Percentiles rank a stretch among this genome's conserved stretches.
Conservation (phyloP, 2,329 filamentous ascomycete species). For the Epichloe glyceriae region DNA sequence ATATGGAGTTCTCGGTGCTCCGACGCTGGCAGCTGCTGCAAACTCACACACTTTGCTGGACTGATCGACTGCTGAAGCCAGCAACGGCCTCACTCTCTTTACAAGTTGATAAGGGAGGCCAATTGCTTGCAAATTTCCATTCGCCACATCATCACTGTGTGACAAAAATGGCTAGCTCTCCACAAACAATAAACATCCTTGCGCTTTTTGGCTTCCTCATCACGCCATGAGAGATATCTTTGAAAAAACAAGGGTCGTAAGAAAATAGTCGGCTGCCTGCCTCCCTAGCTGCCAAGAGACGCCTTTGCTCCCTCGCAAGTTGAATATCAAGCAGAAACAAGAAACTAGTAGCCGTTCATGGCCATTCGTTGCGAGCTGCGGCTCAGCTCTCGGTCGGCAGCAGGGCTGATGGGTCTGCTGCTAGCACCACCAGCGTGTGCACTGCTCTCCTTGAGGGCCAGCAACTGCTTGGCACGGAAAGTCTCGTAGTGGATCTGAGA, state of each 20-base stretch:
- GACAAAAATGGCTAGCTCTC: slow-evolving; percentile 8
- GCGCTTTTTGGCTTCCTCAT: slow-evolving; percentile 13
- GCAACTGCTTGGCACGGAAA: slow-evolving; percentile 97
- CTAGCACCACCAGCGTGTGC: slow-evolving; percentile 67
- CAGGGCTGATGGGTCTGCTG: slow-evolving; percentile 79
- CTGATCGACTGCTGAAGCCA: neutral
- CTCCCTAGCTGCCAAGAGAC: slow-evolving; percentile 18
- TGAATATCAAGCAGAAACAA: slow-evolving; percentile 17
- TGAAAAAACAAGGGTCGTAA: slow-evolving; percentile 13
- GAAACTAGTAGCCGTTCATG: slow-evolving; percentile 88
- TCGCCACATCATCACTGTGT: slow-evolving; percentile 9
- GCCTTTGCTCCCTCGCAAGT: slow-evolving; percentile 21
- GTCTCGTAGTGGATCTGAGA: slow-evolving; percentile 99
- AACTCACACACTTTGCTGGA: neutral
- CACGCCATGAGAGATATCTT: slow-evolving; percentile 18
- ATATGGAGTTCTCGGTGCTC: neutral
- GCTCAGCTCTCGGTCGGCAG: slow-evolving; percentile 91
- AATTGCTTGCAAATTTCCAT: slow-evolving; percentile 5
- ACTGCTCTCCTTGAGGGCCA: slow-evolving; percentile 96
- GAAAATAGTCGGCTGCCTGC: slow-evolving; percentile 9
- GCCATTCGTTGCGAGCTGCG: slow-evolving; percentile 93
- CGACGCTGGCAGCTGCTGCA: neutral
- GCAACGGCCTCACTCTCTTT: slow-evolving; percentile 9
- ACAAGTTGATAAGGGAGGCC: slow-evolving; percentile 10
- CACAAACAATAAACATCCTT: slow-evolving; percentile 12